Conservation (phyloP, 768 basidiomycete species). For the Cubamyces lactineus region DNA sequence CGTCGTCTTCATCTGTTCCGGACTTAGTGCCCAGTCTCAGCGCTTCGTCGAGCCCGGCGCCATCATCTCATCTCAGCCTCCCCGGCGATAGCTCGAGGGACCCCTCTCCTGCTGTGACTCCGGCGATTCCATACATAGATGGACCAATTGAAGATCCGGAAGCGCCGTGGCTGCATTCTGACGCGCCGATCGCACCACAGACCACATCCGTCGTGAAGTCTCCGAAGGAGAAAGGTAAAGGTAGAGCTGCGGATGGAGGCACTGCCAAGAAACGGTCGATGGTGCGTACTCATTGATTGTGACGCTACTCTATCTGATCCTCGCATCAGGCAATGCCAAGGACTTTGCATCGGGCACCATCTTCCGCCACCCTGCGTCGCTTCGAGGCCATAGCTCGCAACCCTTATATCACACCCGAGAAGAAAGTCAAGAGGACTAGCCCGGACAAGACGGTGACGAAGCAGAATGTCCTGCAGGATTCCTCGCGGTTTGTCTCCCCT, state of each 20-base stretch:
- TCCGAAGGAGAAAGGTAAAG: slow-evolving; percentile 5
- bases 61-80: slow-evolving; percentile 30
- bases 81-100: slow-evolving; percentile 16
- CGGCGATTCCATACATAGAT: neutral
- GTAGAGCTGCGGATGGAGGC: neutral
- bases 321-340: too few relatives aligned
- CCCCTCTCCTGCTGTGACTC: slow-evolving; percentile 7
- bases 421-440: neutral
- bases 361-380: slow-evolving; percentile 11
- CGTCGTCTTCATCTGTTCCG: slow-evolving; percentile 50
- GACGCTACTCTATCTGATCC: too few relatives aligned
- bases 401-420: neutral
- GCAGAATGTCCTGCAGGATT: neutral
- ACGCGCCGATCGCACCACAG: neutral
- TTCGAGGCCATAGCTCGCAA: neutral
- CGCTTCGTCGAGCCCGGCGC: slow-evolving; percentile 70
- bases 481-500: neutral
- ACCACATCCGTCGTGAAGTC: neutral
- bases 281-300: slow-evolving; percentile 3
- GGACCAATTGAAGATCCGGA: slow-evolving; percentile 10
- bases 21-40: slow-evolving; percentile 62
- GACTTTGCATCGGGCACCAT: slow-evolving; percentile 7
- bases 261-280: slow-evolving; percentile 8
- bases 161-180: slow-evolving; percentile 14
- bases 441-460: neutral